Base-by-base conservation (phyloP, 345 rosid species). In the Heritiera littoralis region DNA sequence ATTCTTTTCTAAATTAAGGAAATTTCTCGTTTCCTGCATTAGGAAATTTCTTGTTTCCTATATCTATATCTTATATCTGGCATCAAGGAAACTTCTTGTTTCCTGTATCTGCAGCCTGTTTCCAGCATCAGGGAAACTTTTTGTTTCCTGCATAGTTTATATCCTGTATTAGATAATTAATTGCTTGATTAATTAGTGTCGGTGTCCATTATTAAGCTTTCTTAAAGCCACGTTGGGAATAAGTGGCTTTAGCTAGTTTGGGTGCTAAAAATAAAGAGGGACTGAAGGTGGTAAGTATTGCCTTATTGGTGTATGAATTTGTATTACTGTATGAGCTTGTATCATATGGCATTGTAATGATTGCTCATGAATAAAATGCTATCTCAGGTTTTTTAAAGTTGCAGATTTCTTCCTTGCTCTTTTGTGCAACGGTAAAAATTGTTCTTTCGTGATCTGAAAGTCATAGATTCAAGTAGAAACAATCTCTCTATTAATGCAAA, bases 11-110 rank as follows among this genome's bases (percentile, higher is more conserved):
- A 60, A 70, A 68, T 45, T 30, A 28, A 83, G 87, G 81, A 86
- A 85, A 74, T 58, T 18, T 55, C 81, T 81, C 52, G 30, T 79
- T 85, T 81, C 84, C 83, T 55, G 35, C 46, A 41, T 45, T 41
- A 28, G 55, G 55, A 63, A 76, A 30, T 28, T 32, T 48, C 20
- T 30, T 10, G 71, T 48, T 48, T 63, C 71, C 18, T 63, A 2
- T 80, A 15, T 17, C 15, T 43, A 65, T 48, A 7, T 32, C 38
- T 10, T 54, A 48, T 55, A 38, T 73, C 76, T 3, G 18, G 18
- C 51, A 45, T 20, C 77, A 74, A 4, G 77, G 77, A 74, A 74
- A 74, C 66, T 41, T 15, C 35, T 55, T 7, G 55, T 58, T 74
- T 41, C 77, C 66, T 74, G 77, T 79, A 23, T 20, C 28, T 40